phyloP scores from a whole-genome alignment of 202 grass and related monocot species.

The Panicum virgatum region DNA sequence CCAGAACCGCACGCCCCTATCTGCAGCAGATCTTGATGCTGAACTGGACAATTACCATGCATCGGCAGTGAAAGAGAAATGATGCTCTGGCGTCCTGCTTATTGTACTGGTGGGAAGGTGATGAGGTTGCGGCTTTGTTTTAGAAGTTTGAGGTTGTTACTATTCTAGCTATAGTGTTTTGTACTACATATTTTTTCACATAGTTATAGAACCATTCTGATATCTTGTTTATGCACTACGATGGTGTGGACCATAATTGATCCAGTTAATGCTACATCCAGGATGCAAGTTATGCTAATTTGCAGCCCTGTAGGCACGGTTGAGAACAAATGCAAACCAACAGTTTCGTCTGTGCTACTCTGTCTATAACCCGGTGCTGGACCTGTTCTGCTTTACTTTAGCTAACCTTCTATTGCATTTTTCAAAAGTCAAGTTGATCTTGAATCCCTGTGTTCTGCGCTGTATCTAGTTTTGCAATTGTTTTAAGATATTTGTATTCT shows the following conservation, averaged over 20 bases:
- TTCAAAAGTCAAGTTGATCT: neutral
- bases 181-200: constrained; percentile 15
- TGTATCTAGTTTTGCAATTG: too few relatives aligned
- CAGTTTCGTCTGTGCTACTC: neutral
- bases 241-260: neutral
- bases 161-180: constrained; percentile 24
- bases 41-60: constrained; percentile 66
- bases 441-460: neutral
- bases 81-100: constrained; percentile 27
- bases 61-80: constrained; percentile 49
- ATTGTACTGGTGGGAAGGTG: neutral
- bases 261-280: neutral
- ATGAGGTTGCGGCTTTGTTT: neutral
- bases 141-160: constrained; percentile 1
- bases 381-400: constrained; percentile 8
- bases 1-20: constrained; percentile 21
- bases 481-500: neutral
- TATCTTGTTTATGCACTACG: constrained; percentile 1
- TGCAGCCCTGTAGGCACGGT: neutral
- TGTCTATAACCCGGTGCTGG: neutral
- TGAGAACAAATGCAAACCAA: neutral
- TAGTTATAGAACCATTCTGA: constrained; percentile 14
- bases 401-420: neutral
- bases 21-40: constrained; percentile 64
- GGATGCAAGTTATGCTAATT: neutral